phyloP scores from a whole-genome alignment of 2,329 filamentous ascomycete genomes.

The Hypoxylon sp. region DNA sequence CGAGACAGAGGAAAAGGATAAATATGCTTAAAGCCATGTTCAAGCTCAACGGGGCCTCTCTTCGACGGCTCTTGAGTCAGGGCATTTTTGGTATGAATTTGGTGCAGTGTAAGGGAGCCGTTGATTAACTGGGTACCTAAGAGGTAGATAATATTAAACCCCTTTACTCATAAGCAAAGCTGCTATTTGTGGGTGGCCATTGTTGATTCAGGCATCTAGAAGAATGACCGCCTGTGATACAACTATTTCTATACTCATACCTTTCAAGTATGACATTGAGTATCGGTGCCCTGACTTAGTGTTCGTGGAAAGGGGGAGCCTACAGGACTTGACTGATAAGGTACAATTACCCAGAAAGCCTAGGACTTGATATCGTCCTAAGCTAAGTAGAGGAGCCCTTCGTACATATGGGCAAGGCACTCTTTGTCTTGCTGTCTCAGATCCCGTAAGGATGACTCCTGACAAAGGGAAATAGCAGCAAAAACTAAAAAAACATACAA shows the following conservation, averaged over 20 bases:
- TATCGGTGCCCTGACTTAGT: neutral
- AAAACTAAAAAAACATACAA: too few species aligned
- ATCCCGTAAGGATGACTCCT: too few species aligned
- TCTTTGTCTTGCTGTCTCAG: too few species aligned
- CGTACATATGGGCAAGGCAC: too few species aligned
- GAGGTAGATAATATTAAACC: neutral
- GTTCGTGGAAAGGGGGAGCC: neutral
- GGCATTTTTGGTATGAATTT: neutral
- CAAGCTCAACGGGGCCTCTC: neutral
- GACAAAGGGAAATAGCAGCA: too few species aligned
- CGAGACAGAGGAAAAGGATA: slow-evolving; percentile 23
- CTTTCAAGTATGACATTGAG: neutral
- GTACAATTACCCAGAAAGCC: too few species aligned
- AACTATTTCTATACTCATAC: too few species aligned
- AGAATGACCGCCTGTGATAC: too few species aligned
- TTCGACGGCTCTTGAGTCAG: neutral
- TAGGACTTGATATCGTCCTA: too few species aligned
- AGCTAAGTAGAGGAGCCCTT: too few species aligned
- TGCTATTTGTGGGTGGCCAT: too few species aligned
- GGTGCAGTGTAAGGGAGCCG: neutral
- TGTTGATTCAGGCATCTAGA: too few species aligned
- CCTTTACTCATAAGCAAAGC: neutral
- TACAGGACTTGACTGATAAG: neutral
- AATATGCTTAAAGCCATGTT: slow-evolving; percentile 9
- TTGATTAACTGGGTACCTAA: neutral